Evolutionary conservation across 2,329 filamentous ascomycete species (phyloP).

Genomic region (Pseudogymnoascus sp.): DNA sequence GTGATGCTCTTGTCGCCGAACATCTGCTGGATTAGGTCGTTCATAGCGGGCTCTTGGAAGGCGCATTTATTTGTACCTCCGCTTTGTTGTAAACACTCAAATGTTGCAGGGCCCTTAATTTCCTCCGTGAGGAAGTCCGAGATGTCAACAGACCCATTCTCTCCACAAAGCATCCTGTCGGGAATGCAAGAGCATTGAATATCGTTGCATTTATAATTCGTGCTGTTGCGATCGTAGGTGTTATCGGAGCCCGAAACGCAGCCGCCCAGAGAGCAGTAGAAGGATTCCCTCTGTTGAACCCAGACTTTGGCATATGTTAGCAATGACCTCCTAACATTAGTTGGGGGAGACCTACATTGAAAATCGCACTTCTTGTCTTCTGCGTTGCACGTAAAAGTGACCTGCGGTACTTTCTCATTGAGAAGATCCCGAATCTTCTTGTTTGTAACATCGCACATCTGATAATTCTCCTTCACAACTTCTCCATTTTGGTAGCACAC

Average conservation of each 20-base stretch:
- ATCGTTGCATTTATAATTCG: conserved; percentile 75
- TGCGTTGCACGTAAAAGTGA: conserved; percentile 84
- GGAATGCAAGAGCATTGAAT: conserved; percentile 83
- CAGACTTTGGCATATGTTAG: conserved; percentile 55
- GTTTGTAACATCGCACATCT: conserved; percentile 97
- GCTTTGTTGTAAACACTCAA: conserved; percentile 62
- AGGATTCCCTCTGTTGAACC: conserved; percentile 89
- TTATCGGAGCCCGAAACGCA: conserved; percentile 68
- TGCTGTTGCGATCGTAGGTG: conserved; percentile 66
- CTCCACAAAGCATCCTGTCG: conserved; percentile 88
- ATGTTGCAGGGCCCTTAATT: conserved; percentile 82
- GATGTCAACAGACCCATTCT: conserved; percentile 84
- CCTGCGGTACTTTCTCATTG: conserved; percentile 78
- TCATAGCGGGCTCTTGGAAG: conserved; percentile 89
- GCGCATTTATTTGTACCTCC: conserved; percentile 60
- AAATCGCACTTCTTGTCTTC: conserved; percentile 78
- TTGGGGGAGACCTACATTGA: conserved; percentile 58
- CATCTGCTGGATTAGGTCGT: conserved; percentile 76
- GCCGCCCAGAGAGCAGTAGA: conserved; percentile 83
- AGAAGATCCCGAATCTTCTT: conserved; percentile 83
- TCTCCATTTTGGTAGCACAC: conserved; percentile 89
- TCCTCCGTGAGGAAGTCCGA: conserved; percentile 75
- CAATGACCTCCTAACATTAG: not conserved
- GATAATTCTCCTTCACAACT: conserved; percentile 88
- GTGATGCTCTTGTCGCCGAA: conserved; percentile 90